Evolutionary conservation across 352 stramenopile genomes (phyloP).

Genomic region (Globisporangium takayamanum): DNA sequence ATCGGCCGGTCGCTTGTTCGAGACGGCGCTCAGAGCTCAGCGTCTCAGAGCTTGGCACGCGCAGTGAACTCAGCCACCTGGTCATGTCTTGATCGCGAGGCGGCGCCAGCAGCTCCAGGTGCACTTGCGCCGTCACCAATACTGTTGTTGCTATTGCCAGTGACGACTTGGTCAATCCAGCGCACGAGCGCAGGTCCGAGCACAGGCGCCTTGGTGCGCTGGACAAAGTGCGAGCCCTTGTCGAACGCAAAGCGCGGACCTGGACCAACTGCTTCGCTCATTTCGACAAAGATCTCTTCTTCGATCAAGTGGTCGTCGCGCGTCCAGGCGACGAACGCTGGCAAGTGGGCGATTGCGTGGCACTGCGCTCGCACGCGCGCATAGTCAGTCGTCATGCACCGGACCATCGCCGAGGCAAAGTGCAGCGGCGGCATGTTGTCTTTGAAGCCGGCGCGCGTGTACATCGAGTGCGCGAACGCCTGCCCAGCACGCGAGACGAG

Average conservation of each 20-base stretch:
- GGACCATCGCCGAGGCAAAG: conserved; percentile 24
- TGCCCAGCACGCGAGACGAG: conserved; percentile 7
- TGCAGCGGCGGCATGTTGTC: conserved; percentile 12
- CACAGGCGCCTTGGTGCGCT: conserved; percentile 36
- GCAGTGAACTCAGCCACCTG: not conserved
- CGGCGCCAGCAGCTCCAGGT: not conserved
- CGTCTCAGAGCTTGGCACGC: not conserved
- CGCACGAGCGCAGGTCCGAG: conserved; percentile 18
- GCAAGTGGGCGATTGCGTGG: conserved; percentile 16
- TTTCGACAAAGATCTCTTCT: conserved; percentile 35
- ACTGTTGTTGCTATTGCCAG: not conserved
- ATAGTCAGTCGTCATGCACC: conserved; percentile 30
- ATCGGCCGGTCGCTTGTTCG: too few relatives aligned
- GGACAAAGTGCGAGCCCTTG: conserved; percentile 41
- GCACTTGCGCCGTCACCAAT: not conserved
- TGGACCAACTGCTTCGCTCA: conserved; percentile 25
- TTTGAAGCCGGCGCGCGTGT: conserved; percentile 16
- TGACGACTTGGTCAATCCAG: conserved; percentile 24
- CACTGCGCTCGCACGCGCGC: conserved; percentile 20
- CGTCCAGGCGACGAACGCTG: conserved; percentile 34
- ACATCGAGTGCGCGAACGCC: conserved; percentile 13
- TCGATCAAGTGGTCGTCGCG: conserved; percentile 60
- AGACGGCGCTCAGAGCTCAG: not conserved
- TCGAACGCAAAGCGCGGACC: conserved; percentile 31
- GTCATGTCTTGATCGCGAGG: not conserved